Conservation (phyloP, 2,329 filamentous ascomycete species). For the Diaporthe sp. region DNA sequence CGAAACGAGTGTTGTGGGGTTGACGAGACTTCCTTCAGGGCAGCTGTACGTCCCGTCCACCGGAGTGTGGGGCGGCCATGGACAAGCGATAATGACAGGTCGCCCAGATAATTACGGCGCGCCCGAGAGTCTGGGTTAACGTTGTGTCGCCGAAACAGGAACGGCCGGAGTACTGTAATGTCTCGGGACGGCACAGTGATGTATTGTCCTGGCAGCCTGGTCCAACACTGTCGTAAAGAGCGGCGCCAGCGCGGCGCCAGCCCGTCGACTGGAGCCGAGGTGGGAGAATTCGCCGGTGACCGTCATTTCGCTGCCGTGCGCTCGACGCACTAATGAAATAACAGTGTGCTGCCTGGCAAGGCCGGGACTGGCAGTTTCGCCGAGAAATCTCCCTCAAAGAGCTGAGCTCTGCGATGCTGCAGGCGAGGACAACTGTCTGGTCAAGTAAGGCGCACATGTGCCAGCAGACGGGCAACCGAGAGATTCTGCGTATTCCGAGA, state of each 20-base stretch:
- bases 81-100: constrained; percentile 26
- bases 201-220: not conserved
- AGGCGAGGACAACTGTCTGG: not conserved
- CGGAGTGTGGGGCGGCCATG: constrained; percentile 8
- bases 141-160: constrained; percentile 21
- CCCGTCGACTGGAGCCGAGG: not conserved
- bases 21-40: not conserved
- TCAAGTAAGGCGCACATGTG: not conserved
- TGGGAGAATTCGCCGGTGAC: not conserved
- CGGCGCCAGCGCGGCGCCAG: not conserved
- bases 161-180: constrained; percentile 26
- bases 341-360: constrained; percentile 5
- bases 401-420: not conserved
- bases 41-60: constrained; percentile 1
- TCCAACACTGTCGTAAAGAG: constrained; percentile 8
- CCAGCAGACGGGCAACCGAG: not conserved
- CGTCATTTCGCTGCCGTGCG: not conserved
- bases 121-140: constrained; percentile 25
- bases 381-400: constrained; percentile 14
- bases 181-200: constrained; percentile 26
- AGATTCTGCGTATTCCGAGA: not conserved
- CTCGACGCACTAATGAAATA: not conserved
- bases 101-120: constrained; percentile 30
- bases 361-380: constrained; percentile 12
- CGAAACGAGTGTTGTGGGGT: constrained; percentile 22